Evolutionary conservation across 1,284 basidiomycete species (phyloP).

Genomic region (Filobasidium uniguttulatum): DNA sequence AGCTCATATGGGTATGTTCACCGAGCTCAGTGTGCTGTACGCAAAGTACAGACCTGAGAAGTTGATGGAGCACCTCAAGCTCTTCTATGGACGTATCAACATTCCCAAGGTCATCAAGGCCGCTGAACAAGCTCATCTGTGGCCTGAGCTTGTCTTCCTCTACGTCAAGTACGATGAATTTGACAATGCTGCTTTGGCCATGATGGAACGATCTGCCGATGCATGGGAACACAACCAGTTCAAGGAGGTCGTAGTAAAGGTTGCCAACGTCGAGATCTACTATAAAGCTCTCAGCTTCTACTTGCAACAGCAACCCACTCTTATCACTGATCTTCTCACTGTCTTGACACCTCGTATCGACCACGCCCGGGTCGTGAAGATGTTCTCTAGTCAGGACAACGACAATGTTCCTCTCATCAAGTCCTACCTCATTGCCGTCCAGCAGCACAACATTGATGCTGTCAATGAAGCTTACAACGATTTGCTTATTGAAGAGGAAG

Average conservation of each 20-base stretch:
- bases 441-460: conserved; percentile 90
- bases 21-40: conserved; percentile 84
- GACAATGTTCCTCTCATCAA: conserved; percentile 93
- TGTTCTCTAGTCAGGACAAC: conserved; percentile 71
- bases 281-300: conserved; percentile 62
- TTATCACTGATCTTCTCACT: conserved; percentile 84
- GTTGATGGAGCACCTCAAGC: conserved; percentile 96
- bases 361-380: conserved; percentile 84
- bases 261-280: conserved; percentile 94
- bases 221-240: conserved; percentile 99
- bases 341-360: conserved; percentile 88
- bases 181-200: conserved; percentile 45
- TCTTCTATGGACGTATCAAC: conserved; percentile 95
- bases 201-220: conserved; percentile 94
- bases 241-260: conserved; percentile 88
- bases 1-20: conserved; percentile 37
- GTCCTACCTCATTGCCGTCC: conserved; percentile 90
- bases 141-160: conserved; percentile 97
- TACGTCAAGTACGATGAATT: conserved; percentile 74
- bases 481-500: conserved; percentile 94
- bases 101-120: conserved; percentile 82
- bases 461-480: conserved; percentile 98
- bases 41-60: conserved; percentile 95
- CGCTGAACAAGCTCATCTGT: conserved; percentile 89
- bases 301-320: conserved; percentile 79